Base-by-base conservation (phyloP, 176 grass and related monocot species). In the Juncus effusus region DNA sequence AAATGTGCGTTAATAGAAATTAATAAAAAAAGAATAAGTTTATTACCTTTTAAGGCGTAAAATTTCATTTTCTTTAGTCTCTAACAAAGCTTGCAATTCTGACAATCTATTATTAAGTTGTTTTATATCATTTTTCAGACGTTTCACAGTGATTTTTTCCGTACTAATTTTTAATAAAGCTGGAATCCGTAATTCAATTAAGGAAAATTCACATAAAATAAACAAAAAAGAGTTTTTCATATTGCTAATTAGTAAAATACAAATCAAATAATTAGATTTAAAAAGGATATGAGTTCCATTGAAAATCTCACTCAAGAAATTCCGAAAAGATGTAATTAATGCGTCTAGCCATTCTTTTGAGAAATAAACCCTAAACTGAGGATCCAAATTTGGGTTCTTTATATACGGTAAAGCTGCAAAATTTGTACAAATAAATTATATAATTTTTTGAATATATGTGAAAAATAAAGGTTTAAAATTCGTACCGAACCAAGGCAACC, bases 261-360 rank as follows among this genome's bases (percentile, higher is more conserved):
- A 28, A 28, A 47, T 47, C 9, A 47, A 5, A 6, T 3, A 49
- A 37, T 39, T 56, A 69, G 66, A 40, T 41, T 55, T 13, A 63
- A 49, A 47, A 90, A 96, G 93, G 87, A 96, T 96, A 96, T 96
- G 82, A 89, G 73, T 91, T 44, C 76, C 88, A 89, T 81, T 96
- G 85, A 96, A 96, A 59, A 86, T 76, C 75, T 87, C 87, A 1
- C 88, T 96, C 71, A 96, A 75, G 58, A 91, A 96, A 64, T 96
- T 96, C 15, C 77, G 78, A 64, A 96, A 91, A 44, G 88, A 91
- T 15, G 81, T 80, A 91, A 79, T 42, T 85, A 96, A 77, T 55
- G 85, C 79, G 59, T 96, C 85, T 40, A 70, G 72, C 88, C 93
- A 91, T 75, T 96, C 93, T 80, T 96, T 96, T 56, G 93, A 96